Percentiles rank a stretch among this genome's conserved stretches.
Conservation (phyloP, 2,329 filamentous ascomycete species). For the Pseudogymnoascus sp. region DNA sequence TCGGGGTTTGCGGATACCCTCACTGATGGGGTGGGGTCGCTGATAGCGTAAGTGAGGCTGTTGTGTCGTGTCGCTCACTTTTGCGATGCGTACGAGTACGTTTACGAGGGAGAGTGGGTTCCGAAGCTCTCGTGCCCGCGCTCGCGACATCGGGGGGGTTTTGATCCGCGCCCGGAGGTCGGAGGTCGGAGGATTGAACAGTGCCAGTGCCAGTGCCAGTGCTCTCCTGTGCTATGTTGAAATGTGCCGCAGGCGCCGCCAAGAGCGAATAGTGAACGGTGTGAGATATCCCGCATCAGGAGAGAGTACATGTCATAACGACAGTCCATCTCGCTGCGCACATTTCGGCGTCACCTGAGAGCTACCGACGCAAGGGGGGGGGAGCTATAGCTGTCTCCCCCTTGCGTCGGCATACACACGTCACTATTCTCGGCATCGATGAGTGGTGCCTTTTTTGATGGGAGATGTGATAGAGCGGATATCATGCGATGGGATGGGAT, state of each 20-base stretch:
- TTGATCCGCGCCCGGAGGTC: background rate
- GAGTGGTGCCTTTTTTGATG: background rate
- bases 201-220: too few relatives aligned
- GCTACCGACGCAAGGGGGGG: background rate
- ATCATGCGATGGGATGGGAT: background rate
- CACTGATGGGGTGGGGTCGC: too few relatives aligned
- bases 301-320: background rate
- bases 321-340: too few relatives aligned
- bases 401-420: background rate
- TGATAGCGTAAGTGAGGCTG: background rate
- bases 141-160: background rate
- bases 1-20: background rate
- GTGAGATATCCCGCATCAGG: background rate
- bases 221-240: too few relatives aligned
- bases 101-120: background rate
- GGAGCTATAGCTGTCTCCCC: background rate
- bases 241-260: too few relatives aligned
- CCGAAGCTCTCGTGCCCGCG: background rate
- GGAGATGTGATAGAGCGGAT: background rate
- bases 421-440: background rate
- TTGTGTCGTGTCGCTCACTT: background rate
- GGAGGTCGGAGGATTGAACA: too few relatives aligned
- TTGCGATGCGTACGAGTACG: background rate
- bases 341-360: background rate
- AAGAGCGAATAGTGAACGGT: background rate